These are phyloP conservation scores for Penicillium canariense DNA, from an alignment of 495 filamentous ascomycete species.

Conservation along the genomic window DNA sequence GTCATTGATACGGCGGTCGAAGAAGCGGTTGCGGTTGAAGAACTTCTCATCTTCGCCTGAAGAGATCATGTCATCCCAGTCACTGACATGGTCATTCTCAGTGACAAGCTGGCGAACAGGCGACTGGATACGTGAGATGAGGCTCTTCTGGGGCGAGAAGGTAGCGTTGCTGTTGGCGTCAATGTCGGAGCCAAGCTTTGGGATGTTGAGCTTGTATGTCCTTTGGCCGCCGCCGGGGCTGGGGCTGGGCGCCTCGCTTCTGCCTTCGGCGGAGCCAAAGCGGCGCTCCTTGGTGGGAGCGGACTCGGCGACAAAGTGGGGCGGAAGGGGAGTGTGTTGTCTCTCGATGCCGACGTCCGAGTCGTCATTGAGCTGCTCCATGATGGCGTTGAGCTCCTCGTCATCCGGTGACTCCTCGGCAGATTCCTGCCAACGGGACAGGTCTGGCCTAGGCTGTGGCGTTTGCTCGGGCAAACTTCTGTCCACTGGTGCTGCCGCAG, in stretches of 20 bases:
- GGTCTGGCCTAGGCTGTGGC: slow-evolving; percentile 15
- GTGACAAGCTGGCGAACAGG: slow-evolving; percentile 66
- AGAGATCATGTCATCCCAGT: slow-evolving; percentile 87
- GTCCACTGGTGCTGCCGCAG: slow-evolving; percentile 10
- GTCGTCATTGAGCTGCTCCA: slow-evolving; percentile 72
- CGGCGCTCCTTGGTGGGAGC: slow-evolving; percentile 55
- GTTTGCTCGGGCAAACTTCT: slow-evolving; percentile 5
- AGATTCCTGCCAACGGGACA: slow-evolving; percentile 20
- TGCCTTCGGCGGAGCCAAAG: slow-evolving; percentile 53
- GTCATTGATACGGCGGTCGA: slow-evolving; percentile 82
- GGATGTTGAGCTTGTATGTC: slow-evolving; percentile 42
- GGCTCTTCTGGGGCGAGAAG: slow-evolving; percentile 41
- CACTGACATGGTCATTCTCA: slow-evolving; percentile 67
- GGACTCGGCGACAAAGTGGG: slow-evolving; percentile 25
- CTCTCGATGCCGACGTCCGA: slow-evolving; percentile 70
- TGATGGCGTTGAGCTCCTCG: slow-evolving; percentile 80
- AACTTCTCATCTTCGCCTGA: slow-evolving; percentile 80
- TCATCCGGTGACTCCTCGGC: slow-evolving; percentile 55
- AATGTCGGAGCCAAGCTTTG: slow-evolving; percentile 42
- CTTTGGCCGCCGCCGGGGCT: slow-evolving; percentile 61
- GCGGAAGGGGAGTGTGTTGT: slow-evolving; percentile 42
- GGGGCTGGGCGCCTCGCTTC: slow-evolving; percentile 74
- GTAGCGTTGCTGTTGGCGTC: slow-evolving; percentile 38
- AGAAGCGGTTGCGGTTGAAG: slow-evolving; percentile 70
- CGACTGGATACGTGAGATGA: slow-evolving; percentile 46